Conservation (phyloP, 1,284 basidiomycete species). For the Exobasidium rhododendri region DNA sequence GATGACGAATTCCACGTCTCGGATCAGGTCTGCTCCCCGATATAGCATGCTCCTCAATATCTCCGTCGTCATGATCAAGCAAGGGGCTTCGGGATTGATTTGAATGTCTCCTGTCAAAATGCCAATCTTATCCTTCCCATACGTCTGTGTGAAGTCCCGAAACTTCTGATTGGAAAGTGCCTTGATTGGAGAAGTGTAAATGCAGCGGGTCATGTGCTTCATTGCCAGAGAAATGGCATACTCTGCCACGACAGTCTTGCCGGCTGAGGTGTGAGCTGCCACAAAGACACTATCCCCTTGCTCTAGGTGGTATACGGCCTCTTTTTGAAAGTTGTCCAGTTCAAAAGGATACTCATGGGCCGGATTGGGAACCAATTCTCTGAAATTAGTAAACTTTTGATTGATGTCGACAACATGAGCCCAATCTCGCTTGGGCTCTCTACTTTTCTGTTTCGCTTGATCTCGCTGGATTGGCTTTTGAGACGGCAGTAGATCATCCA, state of each 20-base stretch:
- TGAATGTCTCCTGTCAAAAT: constrained; percentile 98
- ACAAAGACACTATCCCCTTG: constrained; percentile 98
- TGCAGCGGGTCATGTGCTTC: constrained; percentile 97
- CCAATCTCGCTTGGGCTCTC: constrained; percentile 78
- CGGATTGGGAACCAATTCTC: constrained; percentile 83
- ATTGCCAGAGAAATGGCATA: constrained; percentile 95
- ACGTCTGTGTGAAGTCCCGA: constrained; percentile 96
- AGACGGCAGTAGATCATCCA: constrained; percentile 50
- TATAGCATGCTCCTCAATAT: constrained; percentile 87
- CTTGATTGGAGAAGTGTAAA: constrained; percentile 98
- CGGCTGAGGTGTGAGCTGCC: constrained; percentile 97
- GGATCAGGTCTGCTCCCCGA: constrained; percentile 86
- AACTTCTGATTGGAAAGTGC: constrained; percentile 99
- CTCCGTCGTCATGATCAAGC: constrained; percentile 86
- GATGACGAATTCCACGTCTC: constrained; percentile 98
- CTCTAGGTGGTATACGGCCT: constrained; percentile 96
- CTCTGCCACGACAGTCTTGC: constrained; percentile 98
- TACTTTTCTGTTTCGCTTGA: constrained; percentile 23
- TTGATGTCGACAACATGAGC: constrained; percentile 94
- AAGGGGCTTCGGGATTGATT: constrained; percentile 96
- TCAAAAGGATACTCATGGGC: constrained; percentile 83
- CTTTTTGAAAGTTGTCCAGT: constrained; percentile 89
- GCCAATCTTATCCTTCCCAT: constrained; percentile 85
- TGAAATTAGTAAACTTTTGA: constrained; percentile 81
- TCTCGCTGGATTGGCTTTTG: constrained; percentile 21